These are phyloP conservation scores for Durusdinium trenchii DNA, from an alignment of 73 alveolate species.

Conservation along the genomic window DNA sequence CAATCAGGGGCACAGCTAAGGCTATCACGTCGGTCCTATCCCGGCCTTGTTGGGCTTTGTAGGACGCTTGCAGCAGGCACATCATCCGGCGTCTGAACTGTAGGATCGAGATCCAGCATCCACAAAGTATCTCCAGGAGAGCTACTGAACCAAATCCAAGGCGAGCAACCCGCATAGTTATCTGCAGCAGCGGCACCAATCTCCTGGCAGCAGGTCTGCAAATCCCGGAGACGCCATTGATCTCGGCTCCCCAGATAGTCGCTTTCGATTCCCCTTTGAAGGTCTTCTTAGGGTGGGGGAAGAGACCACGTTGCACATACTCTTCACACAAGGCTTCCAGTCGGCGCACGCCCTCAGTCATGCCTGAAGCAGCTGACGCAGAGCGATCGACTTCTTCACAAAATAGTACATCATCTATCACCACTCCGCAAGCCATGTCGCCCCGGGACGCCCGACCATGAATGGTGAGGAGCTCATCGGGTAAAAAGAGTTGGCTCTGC, in stretches of 20 bases:
- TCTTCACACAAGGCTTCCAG: not conserved
- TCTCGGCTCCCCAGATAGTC: constrained; percentile 10
- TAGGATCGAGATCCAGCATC: not conserved
- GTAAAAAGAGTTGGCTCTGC: not conserved
- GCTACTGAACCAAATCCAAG: not conserved
- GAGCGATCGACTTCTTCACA: not conserved
- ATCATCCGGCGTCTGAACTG: constrained; percentile 2
- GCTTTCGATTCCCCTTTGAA: not conserved
- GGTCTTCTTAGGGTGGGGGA: not conserved
- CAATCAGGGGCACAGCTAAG: not conserved
- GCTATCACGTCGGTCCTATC: not conserved
- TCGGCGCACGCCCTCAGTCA: not conserved
- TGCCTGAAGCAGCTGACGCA: not conserved
- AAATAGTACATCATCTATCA: not conserved
- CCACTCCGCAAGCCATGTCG: not conserved
- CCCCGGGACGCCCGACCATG: not conserved
- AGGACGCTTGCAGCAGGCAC: not conserved
- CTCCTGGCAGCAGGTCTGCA: not conserved
- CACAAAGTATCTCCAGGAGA: not conserved
- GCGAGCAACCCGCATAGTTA: not conserved
- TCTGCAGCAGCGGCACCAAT: not conserved
- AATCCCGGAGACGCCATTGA: not conserved
- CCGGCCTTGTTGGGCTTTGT: not conserved
- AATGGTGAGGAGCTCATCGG: not conserved
- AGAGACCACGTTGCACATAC: not conserved